Conservation (phyloP, 2,329 filamentous ascomycete species). For the Microdochium paspali region DNA sequence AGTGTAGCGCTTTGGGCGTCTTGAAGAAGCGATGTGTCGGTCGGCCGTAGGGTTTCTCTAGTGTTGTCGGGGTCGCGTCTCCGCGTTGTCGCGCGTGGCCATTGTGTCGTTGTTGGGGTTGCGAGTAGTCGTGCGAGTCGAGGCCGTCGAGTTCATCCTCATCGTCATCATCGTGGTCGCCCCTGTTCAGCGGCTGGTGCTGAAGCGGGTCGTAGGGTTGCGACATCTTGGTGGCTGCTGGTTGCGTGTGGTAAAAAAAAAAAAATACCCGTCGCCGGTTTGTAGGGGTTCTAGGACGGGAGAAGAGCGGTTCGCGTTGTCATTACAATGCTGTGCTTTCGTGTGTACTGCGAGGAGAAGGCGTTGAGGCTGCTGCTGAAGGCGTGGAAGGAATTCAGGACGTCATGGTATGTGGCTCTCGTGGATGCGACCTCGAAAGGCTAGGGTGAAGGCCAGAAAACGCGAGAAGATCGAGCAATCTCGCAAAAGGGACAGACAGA, state of each 20-base stretch:
- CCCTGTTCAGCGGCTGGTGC: not conserved
- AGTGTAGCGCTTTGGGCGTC: slow-evolving; percentile 1
- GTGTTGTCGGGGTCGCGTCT: not conserved
- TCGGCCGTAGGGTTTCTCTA: not conserved
- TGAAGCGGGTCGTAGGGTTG: not conserved
- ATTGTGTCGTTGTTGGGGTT: too few species aligned
- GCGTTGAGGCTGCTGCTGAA: not conserved
- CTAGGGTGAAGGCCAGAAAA: not conserved
- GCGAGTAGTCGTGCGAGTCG: too few species aligned
- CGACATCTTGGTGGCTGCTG: not conserved
- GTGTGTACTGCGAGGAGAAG: not conserved
- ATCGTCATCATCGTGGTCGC: not conserved
- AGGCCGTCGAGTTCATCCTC: not conserved
- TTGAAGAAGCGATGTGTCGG: not conserved
- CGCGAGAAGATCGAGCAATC: too few species aligned
- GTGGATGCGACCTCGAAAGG: not conserved
- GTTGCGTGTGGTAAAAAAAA: not conserved
- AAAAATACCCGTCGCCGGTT: not conserved
- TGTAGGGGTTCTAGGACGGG: not conserved
- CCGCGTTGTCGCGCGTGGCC: not conserved
- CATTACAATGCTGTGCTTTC: not conserved
- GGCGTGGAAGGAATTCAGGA: not conserved
- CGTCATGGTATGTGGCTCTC: not conserved
- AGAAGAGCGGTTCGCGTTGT: not conserved
- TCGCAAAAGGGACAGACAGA: too few species aligned